These are phyloP conservation scores for Solanum piurae DNA, from an alignment of 257 asterid genomes.

Conservation along the genomic window DNA sequence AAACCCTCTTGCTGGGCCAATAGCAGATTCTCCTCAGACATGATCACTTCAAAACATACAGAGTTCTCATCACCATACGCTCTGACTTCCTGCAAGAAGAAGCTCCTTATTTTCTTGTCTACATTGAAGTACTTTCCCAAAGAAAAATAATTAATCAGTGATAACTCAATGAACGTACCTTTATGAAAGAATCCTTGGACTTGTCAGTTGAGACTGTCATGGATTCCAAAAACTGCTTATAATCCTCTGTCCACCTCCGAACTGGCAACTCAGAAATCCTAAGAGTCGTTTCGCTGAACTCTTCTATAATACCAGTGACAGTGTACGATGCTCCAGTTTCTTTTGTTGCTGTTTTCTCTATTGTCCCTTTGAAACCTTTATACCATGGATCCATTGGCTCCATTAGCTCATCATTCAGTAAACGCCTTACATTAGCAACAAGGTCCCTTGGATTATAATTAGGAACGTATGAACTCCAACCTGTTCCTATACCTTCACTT, in stretches of 20 bases:
- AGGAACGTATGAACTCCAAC: slow-evolving; percentile 89
- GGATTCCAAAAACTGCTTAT: slow-evolving; percentile 81
- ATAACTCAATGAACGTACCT: slow-evolving; percentile 28
- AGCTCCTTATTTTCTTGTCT: background rate
- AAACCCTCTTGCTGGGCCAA: slow-evolving; percentile 64
- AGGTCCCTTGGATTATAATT: slow-evolving; percentile 85
- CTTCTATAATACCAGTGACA: slow-evolving; percentile 61
- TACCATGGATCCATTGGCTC: slow-evolving; percentile 94
- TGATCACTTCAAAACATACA: slow-evolving; percentile 45
- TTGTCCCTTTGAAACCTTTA: slow-evolving; percentile 68
- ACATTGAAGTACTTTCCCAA: background rate
- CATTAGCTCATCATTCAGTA: slow-evolving; percentile 66
- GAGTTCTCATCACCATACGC: slow-evolving; percentile 60
- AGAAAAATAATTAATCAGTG: background rate
- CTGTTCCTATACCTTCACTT: slow-evolving; percentile 98
- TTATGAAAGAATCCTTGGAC: slow-evolving; percentile 72
- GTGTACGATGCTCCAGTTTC: slow-evolving; percentile 60
- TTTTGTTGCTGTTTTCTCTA: slow-evolving; percentile 58
- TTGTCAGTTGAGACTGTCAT: slow-evolving; percentile 56
- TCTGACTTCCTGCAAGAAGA: slow-evolving; percentile 39
- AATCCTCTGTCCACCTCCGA: slow-evolving; percentile 89
- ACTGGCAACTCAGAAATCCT: slow-evolving; percentile 80
- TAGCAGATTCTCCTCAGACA: slow-evolving; percentile 49
- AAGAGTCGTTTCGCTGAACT: slow-evolving; percentile 53
- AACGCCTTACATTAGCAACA: slow-evolving; percentile 59